These are phyloP conservation scores for Aspergillus pseudoviridinutans DNA, from an alignment of 2,329 filamentous ascomycete genomes.

Conservation along the genomic window DNA sequence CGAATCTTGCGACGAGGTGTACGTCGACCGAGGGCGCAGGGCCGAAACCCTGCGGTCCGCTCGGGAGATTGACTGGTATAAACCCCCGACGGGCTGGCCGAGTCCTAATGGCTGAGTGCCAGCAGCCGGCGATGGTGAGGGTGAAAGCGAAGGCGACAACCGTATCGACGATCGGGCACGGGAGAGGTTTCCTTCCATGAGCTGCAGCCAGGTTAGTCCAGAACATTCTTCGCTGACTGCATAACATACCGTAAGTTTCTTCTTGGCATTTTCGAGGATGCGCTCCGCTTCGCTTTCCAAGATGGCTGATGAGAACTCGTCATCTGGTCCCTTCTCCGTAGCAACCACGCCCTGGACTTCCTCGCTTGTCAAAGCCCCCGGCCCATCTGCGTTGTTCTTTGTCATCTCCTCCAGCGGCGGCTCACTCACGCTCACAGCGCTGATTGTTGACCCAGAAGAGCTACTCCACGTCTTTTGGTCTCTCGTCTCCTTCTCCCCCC, in stretches of 20 bases:
- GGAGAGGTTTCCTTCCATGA: slow-evolving; percentile 87
- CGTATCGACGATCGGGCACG: slow-evolving; percentile 69
- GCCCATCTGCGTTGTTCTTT: slow-evolving; percentile 4
- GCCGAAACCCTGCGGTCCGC: slow-evolving; percentile 44
- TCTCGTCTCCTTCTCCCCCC: slow-evolving; percentile 51
- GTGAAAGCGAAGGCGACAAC: slow-evolving; percentile 48
- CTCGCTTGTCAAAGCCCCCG: slow-evolving; percentile 3
- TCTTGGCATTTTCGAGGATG: slow-evolving; percentile 90
- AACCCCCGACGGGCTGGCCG: slow-evolving; percentile 38
- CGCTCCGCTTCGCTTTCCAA: slow-evolving; percentile 80
- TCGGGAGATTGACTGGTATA: slow-evolving; percentile 41
- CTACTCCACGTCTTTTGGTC: slow-evolving; percentile 41
- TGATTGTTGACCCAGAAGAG: slow-evolving; percentile 36
- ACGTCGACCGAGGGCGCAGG: slow-evolving; percentile 39
- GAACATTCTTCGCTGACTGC: neutral
- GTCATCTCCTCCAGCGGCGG: slow-evolving; percentile 13
- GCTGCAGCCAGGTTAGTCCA: slow-evolving; percentile 48
- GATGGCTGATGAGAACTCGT: slow-evolving; percentile 67
- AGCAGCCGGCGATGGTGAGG: slow-evolving; percentile 41
- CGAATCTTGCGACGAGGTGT: slow-evolving; percentile 29
- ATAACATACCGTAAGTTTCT: slow-evolving; percentile 70
- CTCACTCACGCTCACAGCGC: slow-evolving; percentile 28
- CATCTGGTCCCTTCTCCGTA: slow-evolving; percentile 46
- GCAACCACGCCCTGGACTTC: slow-evolving; percentile 28
- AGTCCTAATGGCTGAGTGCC: slow-evolving; percentile 28